A percentile compares a stretch with the other conserved stretches of the same genome.
phyloP scores from a whole-genome alignment of 306 rosid species.

The Chamaecrista fasciculata region DNA sequence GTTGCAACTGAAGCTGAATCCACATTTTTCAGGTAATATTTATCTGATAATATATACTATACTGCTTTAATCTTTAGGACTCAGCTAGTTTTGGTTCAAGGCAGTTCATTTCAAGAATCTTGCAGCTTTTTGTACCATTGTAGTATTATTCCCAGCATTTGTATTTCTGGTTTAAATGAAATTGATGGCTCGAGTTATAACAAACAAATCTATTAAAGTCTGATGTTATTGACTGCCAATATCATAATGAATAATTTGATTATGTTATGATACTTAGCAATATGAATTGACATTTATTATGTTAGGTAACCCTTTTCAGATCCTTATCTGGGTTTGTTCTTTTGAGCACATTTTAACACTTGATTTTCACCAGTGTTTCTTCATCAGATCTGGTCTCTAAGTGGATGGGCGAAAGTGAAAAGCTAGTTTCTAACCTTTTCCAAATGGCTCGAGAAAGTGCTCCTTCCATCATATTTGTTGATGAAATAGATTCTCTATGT shows the following conservation, averaged over 20 bases:
- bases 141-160: not conserved
- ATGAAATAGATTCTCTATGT: slow-evolving; percentile 97
- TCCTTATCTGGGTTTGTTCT: slow-evolving; percentile 14
- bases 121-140: not conserved
- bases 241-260: slow-evolving; percentile 9
- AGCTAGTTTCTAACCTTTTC: slow-evolving; percentile 92
- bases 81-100: slow-evolving; percentile 8
- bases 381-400: slow-evolving; percentile 97
- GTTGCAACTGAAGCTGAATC: slow-evolving; percentile 99
- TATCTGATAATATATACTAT: not conserved
- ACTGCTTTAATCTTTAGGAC: not conserved
- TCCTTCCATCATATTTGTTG: slow-evolving; percentile 94
- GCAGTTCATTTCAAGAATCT: not conserved
- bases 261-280: not conserved
- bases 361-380: slow-evolving; percentile 61
- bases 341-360: slow-evolving; percentile 30
- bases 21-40: slow-evolving; percentile 81
- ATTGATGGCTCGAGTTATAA: not conserved
- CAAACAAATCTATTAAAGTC: not conserved
- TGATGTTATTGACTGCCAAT: not conserved
- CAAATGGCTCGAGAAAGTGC: slow-evolving; percentile 99
- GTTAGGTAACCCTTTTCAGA: slow-evolving; percentile 1
- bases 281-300: not conserved
- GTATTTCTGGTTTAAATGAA: not conserved
- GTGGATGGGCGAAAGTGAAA: slow-evolving; percentile 99